Base-by-base conservation (phyloP, 805 yeast genomes). In the Zygosaccharomyces bailii region DNA sequence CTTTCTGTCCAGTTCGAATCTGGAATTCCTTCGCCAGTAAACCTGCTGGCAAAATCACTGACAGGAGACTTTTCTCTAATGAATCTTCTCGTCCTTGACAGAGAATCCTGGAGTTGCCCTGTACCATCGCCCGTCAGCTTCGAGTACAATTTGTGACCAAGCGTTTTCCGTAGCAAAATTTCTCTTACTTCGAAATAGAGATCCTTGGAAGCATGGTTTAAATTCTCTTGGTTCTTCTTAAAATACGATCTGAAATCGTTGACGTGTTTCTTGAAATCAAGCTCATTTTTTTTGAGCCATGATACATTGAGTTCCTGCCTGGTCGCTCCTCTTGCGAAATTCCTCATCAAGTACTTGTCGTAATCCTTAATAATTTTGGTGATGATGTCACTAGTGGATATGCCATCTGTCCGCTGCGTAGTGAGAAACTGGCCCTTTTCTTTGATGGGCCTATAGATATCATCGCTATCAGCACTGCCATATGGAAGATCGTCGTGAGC, bases 401-500 rank as follows among this genome's bases (percentile, higher is more conserved):
- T 82, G 9, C 99, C 99, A 53, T 90, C 96, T 0, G 99, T 93
- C 64, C 99, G 78, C 68, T 93, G 98, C 0, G 99, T 93, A 5
- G 93, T 84, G 51, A 93, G 72, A 59, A 93, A 93, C 82, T 79
- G 86, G 1, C 99, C 99, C 60, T 73, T 73, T 61, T 85, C 84
- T 63, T 93, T 93, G 60, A 93, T 85, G 17, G 97, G 96, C 64
- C 79, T 81, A 69, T 93, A 93, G 43, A 93, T 89, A 64, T 93
- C 99, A 63, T 86, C 96, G 30, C 81, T 74, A 49, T 83, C 96
- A n/a, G 80, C 80, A 18, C 91, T 80, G 1, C 86, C 96, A 62
- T 93, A 93, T 0, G 99, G 99, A 50, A 88, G 71, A 66, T 93
- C 98, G 69, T 93, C 99, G 66, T 93, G 99, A 2, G 99, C 99